These are phyloP conservation scores for Nigrospora sphaerica DNA, from an alignment of 2,329 filamentous ascomycete species.

Conservation along the genomic window DNA sequence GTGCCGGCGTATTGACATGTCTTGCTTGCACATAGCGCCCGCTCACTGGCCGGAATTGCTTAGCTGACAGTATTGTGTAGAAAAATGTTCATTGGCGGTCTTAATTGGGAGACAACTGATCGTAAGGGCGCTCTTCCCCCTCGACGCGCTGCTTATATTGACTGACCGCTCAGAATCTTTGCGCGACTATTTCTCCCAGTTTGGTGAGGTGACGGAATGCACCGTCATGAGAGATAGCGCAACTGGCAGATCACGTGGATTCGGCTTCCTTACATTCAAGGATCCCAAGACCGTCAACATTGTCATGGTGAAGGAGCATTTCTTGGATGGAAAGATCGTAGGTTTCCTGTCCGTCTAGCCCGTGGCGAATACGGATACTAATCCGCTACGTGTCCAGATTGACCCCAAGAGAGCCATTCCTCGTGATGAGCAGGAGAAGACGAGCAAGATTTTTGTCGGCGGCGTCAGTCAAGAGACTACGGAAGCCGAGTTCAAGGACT, in stretches of 20 bases:
- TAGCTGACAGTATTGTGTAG: slow-evolving; percentile 37
- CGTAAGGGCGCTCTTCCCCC: slow-evolving; percentile 50
- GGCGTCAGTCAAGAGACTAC: slow-evolving; percentile 96
- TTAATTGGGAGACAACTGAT: slow-evolving; percentile 99
- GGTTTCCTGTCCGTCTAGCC: slow-evolving; percentile 25
- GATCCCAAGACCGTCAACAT: slow-evolving; percentile 97
- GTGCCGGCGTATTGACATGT: too few relatives aligned
- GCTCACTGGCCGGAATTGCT: background rate
- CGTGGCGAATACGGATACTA: background rate
- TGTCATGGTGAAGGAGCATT: slow-evolving; percentile 99
- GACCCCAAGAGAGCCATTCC: slow-evolving; percentile 97
- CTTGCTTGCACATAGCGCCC: background rate
- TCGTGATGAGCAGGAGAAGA: slow-evolving; percentile 95
- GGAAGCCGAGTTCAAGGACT: slow-evolving; percentile 91
- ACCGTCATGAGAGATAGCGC: slow-evolving; percentile 98
- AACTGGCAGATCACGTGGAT: slow-evolving; percentile 88
- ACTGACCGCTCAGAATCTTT: slow-evolving; percentile 66
- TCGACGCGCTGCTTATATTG: slow-evolving; percentile 4
- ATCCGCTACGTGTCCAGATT: slow-evolving; percentile 51
- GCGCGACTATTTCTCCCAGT: slow-evolving; percentile 94
- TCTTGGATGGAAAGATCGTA: slow-evolving; percentile 96
- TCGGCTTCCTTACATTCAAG: slow-evolving; percentile 96
- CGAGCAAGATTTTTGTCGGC: slow-evolving; percentile 97
- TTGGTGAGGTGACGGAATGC: slow-evolving; percentile 94
- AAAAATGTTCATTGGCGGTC: slow-evolving; percentile 98